Conservation (phyloP, 2,329 filamentous ascomycete genomes). For the Aspergillus fijiensis region DNA sequence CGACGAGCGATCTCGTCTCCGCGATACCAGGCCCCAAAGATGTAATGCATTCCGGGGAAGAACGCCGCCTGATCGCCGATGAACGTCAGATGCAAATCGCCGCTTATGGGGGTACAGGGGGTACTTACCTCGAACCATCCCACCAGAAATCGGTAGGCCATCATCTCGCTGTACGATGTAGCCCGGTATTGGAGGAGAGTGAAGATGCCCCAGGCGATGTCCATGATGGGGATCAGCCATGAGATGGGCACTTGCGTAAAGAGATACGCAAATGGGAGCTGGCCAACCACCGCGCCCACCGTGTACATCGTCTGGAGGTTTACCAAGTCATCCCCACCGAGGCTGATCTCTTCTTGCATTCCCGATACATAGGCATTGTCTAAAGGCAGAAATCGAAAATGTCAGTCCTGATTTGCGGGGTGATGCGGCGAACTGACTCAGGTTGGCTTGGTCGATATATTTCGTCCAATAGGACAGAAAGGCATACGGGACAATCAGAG, state of each 20-base stretch:
- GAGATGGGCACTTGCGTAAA: constrained; percentile 50
- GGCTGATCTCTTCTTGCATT: constrained; percentile 53
- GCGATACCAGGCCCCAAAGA: constrained; percentile 51
- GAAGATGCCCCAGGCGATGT: constrained; percentile 57
- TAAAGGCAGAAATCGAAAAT: constrained; percentile 17
- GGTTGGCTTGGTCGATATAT: constrained; percentile 56
- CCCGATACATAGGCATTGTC: constrained; percentile 59
- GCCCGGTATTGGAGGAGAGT: constrained; percentile 57
- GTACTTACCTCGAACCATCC: constrained; percentile 51
- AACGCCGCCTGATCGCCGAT: constrained; percentile 30
- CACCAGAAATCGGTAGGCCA: constrained; percentile 56
- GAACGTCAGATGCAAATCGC: no score
- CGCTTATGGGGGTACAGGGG: not conserved
- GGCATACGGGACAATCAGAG: constrained; percentile 57
- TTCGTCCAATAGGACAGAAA: constrained; percentile 58
- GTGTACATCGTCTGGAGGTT: constrained; percentile 56
- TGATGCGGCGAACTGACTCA: constrained; percentile 41
- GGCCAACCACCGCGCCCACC: constrained; percentile 52
- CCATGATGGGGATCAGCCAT: constrained; percentile 53
- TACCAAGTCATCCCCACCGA: constrained; percentile 57
- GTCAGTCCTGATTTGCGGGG: no score
- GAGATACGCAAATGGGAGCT: constrained; percentile 54
- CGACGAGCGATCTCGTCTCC: constrained; percentile 50
- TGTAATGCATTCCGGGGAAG: constrained; percentile 40
- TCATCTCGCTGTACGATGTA: constrained; percentile 50